Base-by-base conservation (phyloP, 345 rosid species). In the Eucalyptus fibrosa region DNA sequence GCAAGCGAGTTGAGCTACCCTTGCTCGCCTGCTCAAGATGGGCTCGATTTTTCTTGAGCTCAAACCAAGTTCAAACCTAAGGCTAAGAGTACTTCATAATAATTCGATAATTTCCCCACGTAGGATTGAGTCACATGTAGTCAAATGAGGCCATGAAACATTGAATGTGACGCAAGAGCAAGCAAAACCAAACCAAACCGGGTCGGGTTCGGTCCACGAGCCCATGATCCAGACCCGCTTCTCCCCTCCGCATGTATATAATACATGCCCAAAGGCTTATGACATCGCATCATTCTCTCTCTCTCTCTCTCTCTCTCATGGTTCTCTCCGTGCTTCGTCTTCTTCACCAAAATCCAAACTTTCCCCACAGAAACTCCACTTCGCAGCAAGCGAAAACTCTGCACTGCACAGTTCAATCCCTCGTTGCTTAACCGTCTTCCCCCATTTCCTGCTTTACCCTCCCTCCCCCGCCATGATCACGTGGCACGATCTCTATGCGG, bases 401-500 rank as follows among this genome's bases (percentile, higher is more conserved):
- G 69, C n/a, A 26, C 82, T 19, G 89, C 81, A 40, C 65, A 81
- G 44, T 40, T 88, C 69, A 19, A 49, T 32, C 55, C 9, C 13
- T 13, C 37, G 26, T 45, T 45, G 47, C 47, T 45, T 45, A 45
- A 45, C 47, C 47, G 47, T 45, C 47, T 45, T 45, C 47, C 47
- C 47, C 47, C 47, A 45, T 45, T 45, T 45, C 47, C 47, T 45
- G 47, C 47, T 45, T 45, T 45, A 45, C 47, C 47, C 47, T 45
- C 47, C 47, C 47, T 45, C 47, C 47, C 34, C 21, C 32, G 45
- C 86, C 86, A 97, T 97, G 99, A 97, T 97, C 88, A 91, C 92
- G 17, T 90, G 94, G 93, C 82, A 91, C n/a, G 99, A 97, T 88
- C 93, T 97, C 42, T 97, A 97, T 96, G 95, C 94, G 87, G 99